Base-by-base conservation (phyloP, 2,329 filamentous ascomycete genomes). In the Ampelomyces quisqualis region DNA sequence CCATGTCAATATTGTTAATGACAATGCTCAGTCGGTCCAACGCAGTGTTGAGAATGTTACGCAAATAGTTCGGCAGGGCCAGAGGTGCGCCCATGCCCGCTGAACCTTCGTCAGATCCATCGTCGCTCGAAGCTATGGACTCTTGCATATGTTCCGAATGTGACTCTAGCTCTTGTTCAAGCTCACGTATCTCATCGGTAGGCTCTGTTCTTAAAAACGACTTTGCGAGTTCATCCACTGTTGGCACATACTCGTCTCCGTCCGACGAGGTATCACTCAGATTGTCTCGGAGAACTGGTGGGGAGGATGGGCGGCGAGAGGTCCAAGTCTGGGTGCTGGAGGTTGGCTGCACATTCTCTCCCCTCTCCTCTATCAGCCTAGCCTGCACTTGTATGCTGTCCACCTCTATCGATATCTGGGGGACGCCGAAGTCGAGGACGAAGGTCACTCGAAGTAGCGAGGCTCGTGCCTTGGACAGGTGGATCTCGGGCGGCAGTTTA, bases 381-480 rank as follows among this genome's bases (percentile, higher is more conserved):
- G 61, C 61, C 45, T 82, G 78, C 21, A 94, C 77, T 51, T 90
- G 80, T 46, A 96, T 81, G 14, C 89, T 90, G 55, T 91, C 82
- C 15, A 91, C 78, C 61, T 95, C 87, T 57, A 91, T 81, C 20
- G 80, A 75, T 62, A 97, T 94, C 19, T 88, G 84, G 54, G 85
- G 90, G 38, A 82, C 85, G 67, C 90, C 90, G 52, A 96, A 84
- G 67, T 96, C 88, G 64, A 93, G 84, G 9, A 91, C 89, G 35
- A 97, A 78, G 6, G 86, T 94, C 38, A 96, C 74, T 58, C 86
- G 85, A 17, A 97, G 79, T 5, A 86, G 75, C 2, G 86, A 73
- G 37, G 95, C 81, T 51, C 82, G 84, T 41, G 91, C 90, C 62
- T 82, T 84, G 37, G 81, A 78, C 9, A 96, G 74, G 46, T 80